Base-by-base conservation (phyloP, 225 moss, liverwort and hornwort species). In the Anthoceros angustus region DNA sequence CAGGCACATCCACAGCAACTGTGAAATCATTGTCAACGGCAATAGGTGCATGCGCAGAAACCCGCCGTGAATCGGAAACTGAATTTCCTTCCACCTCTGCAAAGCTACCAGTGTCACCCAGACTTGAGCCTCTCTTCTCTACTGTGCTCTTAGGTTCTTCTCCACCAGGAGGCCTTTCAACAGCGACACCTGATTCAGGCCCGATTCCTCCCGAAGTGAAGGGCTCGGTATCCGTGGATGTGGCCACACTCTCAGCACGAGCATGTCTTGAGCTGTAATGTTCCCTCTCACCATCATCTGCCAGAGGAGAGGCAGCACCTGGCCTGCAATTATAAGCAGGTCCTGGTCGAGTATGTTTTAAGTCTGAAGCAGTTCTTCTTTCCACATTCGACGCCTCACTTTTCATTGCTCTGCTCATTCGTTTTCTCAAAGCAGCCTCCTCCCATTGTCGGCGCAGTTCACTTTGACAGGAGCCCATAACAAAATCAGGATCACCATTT, bases 301-400 rank as follows among this genome's bases (percentile, higher is more conserved):
- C 14, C 5, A 20, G 32, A 15, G 63, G 63, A 24, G 39, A 6
- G 39, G 39, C 6, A 20, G 6, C 26, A 63, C 63, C 12, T 26
- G 12, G 63, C 5, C 15, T 24, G 12, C 63, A n/a, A n/a, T n/a
- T n/a, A n/a, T n/a, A 15, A 63, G 63, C 20, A 10, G 39, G 25
- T 25, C 20, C 15, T 5, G 26, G 32, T 20, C 32, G 14, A 14
- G 12, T 24, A 12, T 64, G 64, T 46, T 68, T 68, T 23, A 74
- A 74, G 40, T 78, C 73, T 10, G 77, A 69, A 41, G 63, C 70
- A n/a, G 45, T 68, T 65, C 71, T 70, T 26, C 64, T 70, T 32
- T 79, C 77, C 20, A 86, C 89, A 67, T 92, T 86, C 7, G 92
- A 92, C 32, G 85, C 88, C 68, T 89, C 95, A 61, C 98, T 98